Conservation (phyloP, 345 rosid species). For the Eucalyptus shirleyi region DNA sequence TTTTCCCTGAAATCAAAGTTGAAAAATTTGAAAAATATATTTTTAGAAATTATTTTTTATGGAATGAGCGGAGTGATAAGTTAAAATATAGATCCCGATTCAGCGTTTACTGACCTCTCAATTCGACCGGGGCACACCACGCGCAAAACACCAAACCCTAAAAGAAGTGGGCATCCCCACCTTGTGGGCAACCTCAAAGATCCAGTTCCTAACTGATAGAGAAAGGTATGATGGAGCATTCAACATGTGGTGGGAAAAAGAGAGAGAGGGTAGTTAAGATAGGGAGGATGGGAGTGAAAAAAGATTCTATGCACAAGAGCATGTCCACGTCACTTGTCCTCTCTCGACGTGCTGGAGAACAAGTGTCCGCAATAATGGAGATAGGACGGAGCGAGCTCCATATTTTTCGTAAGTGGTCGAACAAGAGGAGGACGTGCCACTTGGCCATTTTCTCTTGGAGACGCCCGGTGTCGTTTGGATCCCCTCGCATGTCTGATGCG, state of each 20-base stretch:
- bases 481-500: not conserved
- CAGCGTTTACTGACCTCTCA: not conserved
- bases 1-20: rapidly evolving
- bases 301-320: not conserved
- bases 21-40: no score
- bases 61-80: no score
- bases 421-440: not conserved
- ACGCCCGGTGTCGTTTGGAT: not conserved
- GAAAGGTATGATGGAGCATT: not conserved
- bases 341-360: not conserved
- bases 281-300: not conserved
- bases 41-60: no score
- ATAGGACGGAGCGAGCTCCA: not conserved
- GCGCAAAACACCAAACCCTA: not conserved
- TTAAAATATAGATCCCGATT: no score
- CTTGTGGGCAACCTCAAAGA: not conserved
- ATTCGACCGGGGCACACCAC: not conserved
- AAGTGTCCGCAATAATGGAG: not conserved
- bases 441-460: not conserved
- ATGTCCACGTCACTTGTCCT: not conserved
- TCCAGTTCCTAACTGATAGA: not conserved
- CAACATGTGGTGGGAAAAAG: not conserved
- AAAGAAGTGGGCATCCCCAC: not conserved
- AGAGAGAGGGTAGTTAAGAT: not conserved
- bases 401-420: not conserved